A percentile compares a stretch with the other conserved stretches of the same genome.
Conservation (phyloP, 305 asterid species). For the Andrographis paniculata region DNA sequence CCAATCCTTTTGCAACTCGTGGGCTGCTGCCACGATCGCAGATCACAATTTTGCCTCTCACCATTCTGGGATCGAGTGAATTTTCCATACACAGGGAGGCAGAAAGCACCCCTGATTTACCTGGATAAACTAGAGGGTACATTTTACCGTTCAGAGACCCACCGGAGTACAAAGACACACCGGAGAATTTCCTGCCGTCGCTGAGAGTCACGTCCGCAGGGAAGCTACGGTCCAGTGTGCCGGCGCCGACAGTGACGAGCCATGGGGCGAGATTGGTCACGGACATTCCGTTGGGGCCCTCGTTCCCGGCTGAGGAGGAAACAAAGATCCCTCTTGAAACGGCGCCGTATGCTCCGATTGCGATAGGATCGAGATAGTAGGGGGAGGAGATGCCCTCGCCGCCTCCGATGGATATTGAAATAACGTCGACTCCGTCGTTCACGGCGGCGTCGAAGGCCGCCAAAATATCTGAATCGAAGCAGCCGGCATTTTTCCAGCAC, state of each 20-base stretch:
- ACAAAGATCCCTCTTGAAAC: conserved; percentile 86
- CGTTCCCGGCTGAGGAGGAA: conserved; percentile 89
- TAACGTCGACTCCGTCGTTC: conserved; percentile 85
- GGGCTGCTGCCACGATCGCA: conserved; percentile 95
- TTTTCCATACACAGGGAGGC: conserved; percentile 94
- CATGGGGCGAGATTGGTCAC: conserved; percentile 93
- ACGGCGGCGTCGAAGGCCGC: conserved; percentile 94
- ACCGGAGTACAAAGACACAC: conserved; percentile 81
- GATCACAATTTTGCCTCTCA: conserved; percentile 71
- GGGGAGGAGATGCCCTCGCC: conserved; percentile 91
- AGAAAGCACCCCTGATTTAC: conserved; percentile 71
- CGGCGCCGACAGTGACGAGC: conserved; percentile 91
- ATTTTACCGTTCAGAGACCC: conserved; percentile 53
- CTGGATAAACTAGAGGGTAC: conserved; percentile 73
- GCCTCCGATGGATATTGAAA: conserved; percentile 86
- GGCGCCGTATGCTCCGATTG: conserved; percentile 91
- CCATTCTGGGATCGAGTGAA: conserved; percentile 54
- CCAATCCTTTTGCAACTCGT: conserved; percentile 84
- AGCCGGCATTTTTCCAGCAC: conserved; percentile 81
- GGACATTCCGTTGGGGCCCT: conserved; percentile 91
- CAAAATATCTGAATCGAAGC: conserved; percentile 85
- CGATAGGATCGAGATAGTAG: conserved; percentile 89
- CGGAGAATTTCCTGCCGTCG: conserved; percentile 56
- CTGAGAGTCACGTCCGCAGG: conserved; percentile 71
- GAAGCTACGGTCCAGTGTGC: conserved; percentile 77